Evolutionary conservation across 768 basidiomycete species (phyloP), one percentile per base, ranked within the genome.

Genomic region (Xanthoconium stramineum): DNA sequence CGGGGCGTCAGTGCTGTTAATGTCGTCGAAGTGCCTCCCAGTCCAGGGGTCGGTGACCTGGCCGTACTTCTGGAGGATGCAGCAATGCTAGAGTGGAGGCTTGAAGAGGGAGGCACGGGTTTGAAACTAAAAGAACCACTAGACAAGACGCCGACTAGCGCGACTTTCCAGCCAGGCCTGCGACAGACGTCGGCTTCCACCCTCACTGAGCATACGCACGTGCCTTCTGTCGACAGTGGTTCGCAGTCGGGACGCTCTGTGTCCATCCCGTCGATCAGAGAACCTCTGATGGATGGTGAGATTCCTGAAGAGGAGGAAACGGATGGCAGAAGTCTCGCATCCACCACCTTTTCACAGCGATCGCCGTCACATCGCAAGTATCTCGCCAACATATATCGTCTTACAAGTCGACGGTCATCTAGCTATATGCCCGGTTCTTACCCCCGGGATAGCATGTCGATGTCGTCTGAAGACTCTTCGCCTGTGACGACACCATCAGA

Each of bases 401-500:
- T 80, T 48, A 78, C 78, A 8, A 5, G 61, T 36, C 70, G 70
- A 46, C 69, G 75, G 32, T 71, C 79, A 5, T 73, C 75, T 10
- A 68, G 75, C 20, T 61, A 76, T 53, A 67, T 76, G 57, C 73
- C 78, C 33, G 75, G 70, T 10, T 59, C 75, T 2, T 77, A 79
- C 51, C 75, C 80, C 24, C 79, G 88, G 15, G 72, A 82, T 36
- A 90, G 88, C 63, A 73, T 81, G 50, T 86, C 84, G 28, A 71
- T 84, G 52, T 88, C 86, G 0, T 86, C 84, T 7, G 87, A 89
- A 59, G 86, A 88, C 61, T 86, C 85, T 28, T 77, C 77, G 33
- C 73, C 79, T 20, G 78, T 85, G n/a, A 71, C 77, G 7, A 86
- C 83, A 19, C 86, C 86, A 30, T 78, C 84, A 8, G 74, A 84